phyloP scores from a whole-genome alignment of 2,329 filamentous ascomycete genomes.

The Xylariaceae sp. region DNA sequence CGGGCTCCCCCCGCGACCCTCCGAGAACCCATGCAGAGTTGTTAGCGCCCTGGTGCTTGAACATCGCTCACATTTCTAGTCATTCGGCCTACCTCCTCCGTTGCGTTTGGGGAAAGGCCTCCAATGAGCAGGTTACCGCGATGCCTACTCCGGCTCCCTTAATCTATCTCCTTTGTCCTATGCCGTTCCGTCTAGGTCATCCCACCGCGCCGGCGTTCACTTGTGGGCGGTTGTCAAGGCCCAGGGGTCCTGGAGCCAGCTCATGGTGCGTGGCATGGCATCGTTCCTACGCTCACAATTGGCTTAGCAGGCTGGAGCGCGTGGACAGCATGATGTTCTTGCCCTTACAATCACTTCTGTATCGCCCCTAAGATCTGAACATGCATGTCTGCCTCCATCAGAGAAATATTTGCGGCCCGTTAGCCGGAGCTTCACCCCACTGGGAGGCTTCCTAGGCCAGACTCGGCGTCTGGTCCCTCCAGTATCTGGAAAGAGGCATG shows the following conservation, averaged over 20 bases:
- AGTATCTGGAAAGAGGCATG: constrained; percentile 24
- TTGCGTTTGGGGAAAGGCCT: constrained; percentile 34
- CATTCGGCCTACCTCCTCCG: constrained; percentile 35
- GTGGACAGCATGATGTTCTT: constrained; percentile 1
- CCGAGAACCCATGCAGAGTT: background rate
- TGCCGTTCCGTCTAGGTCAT: background rate
- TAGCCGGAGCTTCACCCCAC: constrained; percentile 25
- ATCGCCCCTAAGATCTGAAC: constrained; percentile 15
- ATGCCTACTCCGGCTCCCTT: constrained; percentile 22
- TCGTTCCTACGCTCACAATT: constrained; percentile 16
- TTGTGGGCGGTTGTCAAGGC: background rate
- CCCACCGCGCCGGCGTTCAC: constrained; percentile 9
- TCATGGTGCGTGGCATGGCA: constrained; percentile 3
- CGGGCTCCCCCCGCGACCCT: background rate
- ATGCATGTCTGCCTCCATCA: constrained; percentile 7
- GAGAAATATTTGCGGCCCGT: constrained; percentile 27
- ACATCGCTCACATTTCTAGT: constrained; percentile 22
- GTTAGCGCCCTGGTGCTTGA: constrained; percentile 8
- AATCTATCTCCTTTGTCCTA: constrained; percentile 7
- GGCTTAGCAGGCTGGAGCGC: constrained; percentile 14
- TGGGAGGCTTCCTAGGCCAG: constrained; percentile 5
- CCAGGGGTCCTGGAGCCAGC: constrained; percentile 1
- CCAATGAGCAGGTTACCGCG: constrained; percentile 25
- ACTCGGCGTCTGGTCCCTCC: constrained; percentile 15
- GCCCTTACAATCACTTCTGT: constrained; percentile 10